Base-by-base conservation (phyloP, 495 filamentous ascomycete species). In the Daldinia grandis region DNA sequence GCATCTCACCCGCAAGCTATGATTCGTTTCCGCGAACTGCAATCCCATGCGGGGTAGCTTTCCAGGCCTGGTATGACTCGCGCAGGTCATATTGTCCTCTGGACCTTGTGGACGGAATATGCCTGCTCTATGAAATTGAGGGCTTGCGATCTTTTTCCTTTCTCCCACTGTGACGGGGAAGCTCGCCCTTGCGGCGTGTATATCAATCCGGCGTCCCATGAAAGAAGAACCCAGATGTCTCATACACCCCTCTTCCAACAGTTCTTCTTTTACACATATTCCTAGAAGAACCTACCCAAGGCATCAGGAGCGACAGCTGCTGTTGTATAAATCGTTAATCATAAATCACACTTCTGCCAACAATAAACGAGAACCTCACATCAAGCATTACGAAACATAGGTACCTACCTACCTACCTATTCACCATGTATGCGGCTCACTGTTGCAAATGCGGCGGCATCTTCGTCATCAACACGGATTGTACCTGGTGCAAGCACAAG, bases 371-470 rank as follows among this genome's bases (percentile, higher is more conserved):
- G 42, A 5, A 19, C 42, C 19, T 24, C 21, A 74, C 72, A 74
- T 71, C 71, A 7, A 51, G 27, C 12, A 61, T 21, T 38, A 37
- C 68, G 10, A 62, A 17, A 19, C 15, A 54, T 51, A n/a, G n/a
- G n/a, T n/a, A n/a, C n/a, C n/a, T n/a, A n/a, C n/a, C n/a, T n/a
- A n/a, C n/a, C n/a, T n/a, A n/a, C n/a, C n/a, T n/a, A 58, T 68
- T 25, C 61, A 73, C 49, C 61, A 78, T 80, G 76, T 81, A 81
- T 64, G 77, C 77, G 8, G 76, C 81, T 54, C 81, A 82, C 58
- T 84, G 82, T 80, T 83, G 81, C 77, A 74, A 82, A 65, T 84
- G 82, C 75, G 80, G 81, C 17, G 69, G 78, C 60, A 78, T 84
- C 59, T 81, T 84, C 61, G 82, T 84, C 74, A 84, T 84, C 76